Percentiles rank a stretch among this genome's conserved stretches.
Evolutionary conservation across 768 basidiomycete species (phyloP).

Genomic region (Kwoniella mangroviensis): DNA sequence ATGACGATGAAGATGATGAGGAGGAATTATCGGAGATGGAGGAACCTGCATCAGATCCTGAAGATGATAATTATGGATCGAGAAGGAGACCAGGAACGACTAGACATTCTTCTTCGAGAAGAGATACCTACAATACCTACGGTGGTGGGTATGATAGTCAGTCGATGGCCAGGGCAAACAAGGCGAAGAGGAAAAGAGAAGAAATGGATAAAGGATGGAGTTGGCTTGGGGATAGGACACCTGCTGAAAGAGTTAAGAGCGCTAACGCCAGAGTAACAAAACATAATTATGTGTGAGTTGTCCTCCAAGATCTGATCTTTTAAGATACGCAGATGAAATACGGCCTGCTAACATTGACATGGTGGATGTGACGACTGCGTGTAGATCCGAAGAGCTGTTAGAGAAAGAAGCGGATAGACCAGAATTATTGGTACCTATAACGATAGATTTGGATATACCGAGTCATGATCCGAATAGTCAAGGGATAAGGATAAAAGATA

Average conservation of each 20-base stretch:
- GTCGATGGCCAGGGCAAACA: constrained; percentile 68
- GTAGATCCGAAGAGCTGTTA: constrained; percentile 67
- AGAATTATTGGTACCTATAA: constrained; percentile 79
- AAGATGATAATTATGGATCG: constrained; percentile 7
- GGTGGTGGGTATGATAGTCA: constrained; percentile 80
- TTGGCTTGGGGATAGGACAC: constrained; percentile 84
- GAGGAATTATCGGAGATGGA: constrained; percentile 60
- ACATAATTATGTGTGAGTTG: constrained; percentile 76
- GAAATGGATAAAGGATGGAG: constrained; percentile 70
- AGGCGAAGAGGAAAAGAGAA: constrained; percentile 57
- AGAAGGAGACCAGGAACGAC: constrained; percentile 60
- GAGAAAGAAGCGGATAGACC: constrained; percentile 66
- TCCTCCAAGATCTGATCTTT: neutral
- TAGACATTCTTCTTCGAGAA: constrained; percentile 26
- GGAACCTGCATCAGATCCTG: constrained; percentile 20
- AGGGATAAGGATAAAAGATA: constrained; percentile 86
- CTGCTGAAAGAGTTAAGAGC: constrained; percentile 71
- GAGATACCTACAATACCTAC: constrained; percentile 40
- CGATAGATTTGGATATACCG: constrained; percentile 93
- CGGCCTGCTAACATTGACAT: too few relatives aligned
- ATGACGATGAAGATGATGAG: constrained; percentile 83
- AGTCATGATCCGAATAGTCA: constrained; percentile 81
- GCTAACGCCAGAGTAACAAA: constrained; percentile 58
- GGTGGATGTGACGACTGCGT: neutral
- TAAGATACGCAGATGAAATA: too few relatives aligned